Conservation (phyloP, 2,329 filamentous ascomycete genomes). For the Ramularia collo-cygni region DNA sequence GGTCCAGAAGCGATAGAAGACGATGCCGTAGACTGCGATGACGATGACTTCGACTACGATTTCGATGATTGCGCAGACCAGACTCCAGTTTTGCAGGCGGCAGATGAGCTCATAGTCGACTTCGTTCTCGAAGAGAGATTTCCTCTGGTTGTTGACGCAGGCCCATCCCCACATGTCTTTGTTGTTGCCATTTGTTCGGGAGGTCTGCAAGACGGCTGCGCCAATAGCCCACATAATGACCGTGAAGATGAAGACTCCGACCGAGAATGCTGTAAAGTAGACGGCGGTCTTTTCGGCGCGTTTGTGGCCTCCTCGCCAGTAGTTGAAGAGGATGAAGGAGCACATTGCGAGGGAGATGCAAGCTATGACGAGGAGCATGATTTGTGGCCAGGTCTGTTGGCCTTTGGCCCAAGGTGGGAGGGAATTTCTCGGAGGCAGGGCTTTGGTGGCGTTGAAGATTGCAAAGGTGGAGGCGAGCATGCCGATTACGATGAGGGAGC, state of each 20-base stretch:
- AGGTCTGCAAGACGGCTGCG: conserved; percentile 74
- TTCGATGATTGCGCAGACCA: conserved; percentile 97
- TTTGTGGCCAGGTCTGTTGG: conserved; percentile 84
- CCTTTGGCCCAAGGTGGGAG: conserved; percentile 76
- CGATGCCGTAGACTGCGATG: conserved; percentile 84
- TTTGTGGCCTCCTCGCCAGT: conserved; percentile 80
- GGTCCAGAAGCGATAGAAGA: conserved; percentile 96
- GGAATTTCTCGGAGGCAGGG: conserved; percentile 66
- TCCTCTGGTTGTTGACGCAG: conserved; percentile 77
- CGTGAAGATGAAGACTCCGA: conserved; percentile 88
- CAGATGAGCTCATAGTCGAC: conserved; percentile 87
- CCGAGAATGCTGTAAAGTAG: conserved; percentile 92
- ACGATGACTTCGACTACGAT: conserved; percentile 86
- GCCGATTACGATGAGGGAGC: conserved; percentile 85
- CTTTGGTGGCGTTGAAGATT: conserved; percentile 84
- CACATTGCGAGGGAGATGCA: conserved; percentile 75
- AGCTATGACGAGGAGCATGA: conserved; percentile 70
- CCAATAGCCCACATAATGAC: conserved; percentile 88
- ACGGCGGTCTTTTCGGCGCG: conserved; percentile 87
- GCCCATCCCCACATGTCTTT: conserved; percentile 98
- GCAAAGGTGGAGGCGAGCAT: conserved; percentile 83
- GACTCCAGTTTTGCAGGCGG: conserved; percentile 87
- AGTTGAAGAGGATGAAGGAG: conserved; percentile 72
- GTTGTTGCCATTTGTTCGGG: conserved; percentile 63
- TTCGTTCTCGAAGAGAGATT: conserved; percentile 68